phyloP scores from a whole-genome alignment of 176 grass and related monocot genomes.

The Musa beccarii region DNA sequence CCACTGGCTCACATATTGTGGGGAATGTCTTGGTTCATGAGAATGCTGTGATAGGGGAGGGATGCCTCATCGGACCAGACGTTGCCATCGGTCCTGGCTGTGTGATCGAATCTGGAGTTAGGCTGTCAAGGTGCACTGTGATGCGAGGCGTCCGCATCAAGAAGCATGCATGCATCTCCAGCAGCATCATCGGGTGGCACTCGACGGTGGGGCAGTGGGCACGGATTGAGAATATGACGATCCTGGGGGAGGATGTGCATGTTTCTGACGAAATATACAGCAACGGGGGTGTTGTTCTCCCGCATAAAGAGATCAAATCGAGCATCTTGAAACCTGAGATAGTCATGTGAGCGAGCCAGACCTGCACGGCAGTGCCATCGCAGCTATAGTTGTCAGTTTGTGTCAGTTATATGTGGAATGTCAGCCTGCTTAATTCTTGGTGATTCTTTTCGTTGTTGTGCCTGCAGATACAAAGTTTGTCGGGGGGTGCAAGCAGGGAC shows the following conservation, averaged over 20 bases:
- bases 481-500: no score
- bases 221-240: slow-evolving; percentile 78
- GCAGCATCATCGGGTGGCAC: slow-evolving; percentile 92
- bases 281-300: slow-evolving; percentile 82
- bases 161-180: slow-evolving; percentile 71
- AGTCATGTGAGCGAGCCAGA: slow-evolving; percentile 54
- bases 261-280: slow-evolving; percentile 81
- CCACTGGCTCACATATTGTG: slow-evolving; percentile 46
- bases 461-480: no score
- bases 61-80: slow-evolving; percentile 88
- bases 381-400: neutral
- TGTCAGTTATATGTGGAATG: neutral
- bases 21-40: slow-evolving; percentile 78
- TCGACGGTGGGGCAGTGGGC: slow-evolving; percentile 84
- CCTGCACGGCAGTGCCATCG: neutral
- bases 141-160: slow-evolving; percentile 62
- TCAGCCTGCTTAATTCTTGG: no score
- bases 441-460: no score
- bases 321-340: slow-evolving; percentile 95
- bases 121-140: slow-evolving; percentile 74
- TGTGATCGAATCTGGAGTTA: slow-evolving; percentile 68
- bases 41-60: slow-evolving; percentile 77
- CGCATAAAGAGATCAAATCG: slow-evolving; percentile 89
- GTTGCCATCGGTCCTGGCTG: slow-evolving; percentile 78
- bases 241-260: slow-evolving; percentile 89